phyloP scores from a whole-genome alignment of 768 basidiomycete genomes.

The Lyophyllum atratum region DNA sequence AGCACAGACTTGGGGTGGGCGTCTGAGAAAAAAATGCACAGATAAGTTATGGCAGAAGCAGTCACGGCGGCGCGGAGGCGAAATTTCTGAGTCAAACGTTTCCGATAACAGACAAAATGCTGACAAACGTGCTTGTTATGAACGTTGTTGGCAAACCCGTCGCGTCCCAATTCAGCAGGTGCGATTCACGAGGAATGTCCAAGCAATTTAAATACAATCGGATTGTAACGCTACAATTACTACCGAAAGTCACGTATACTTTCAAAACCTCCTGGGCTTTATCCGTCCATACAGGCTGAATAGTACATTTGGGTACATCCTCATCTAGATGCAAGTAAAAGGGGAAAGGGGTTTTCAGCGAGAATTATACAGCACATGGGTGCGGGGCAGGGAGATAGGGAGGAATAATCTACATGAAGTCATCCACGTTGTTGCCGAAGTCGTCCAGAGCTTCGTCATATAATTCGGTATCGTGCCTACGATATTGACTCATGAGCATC shows the following conservation, averaged over 20 bases:
- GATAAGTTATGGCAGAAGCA: constrained; percentile 14
- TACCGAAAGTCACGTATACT: not conserved
- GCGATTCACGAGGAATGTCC: not conserved
- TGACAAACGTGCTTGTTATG: constrained; percentile 15
- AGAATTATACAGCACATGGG: not conserved
- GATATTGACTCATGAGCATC: constrained; percentile 12
- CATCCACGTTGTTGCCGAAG: constrained; percentile 70
- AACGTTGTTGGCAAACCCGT: not conserved
- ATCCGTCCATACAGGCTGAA: constrained; percentile 7
- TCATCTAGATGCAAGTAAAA: constrained; percentile 4
- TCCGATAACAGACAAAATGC: not conserved
- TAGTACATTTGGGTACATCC: constrained; percentile 1
- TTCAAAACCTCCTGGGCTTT: constrained; percentile 8
- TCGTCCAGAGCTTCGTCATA: constrained; percentile 95
- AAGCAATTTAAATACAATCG: not conserved
- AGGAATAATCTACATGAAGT: constrained; percentile 79
- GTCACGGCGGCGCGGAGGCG: not conserved
- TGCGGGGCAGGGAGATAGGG: not conserved
- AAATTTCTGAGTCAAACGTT: constrained; percentile 5
- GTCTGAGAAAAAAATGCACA: not conserved
- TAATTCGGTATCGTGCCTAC: constrained; percentile 72
- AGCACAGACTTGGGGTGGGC: constrained; percentile 21
- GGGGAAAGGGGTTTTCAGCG: not conserved
- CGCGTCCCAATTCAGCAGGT: not conserved
- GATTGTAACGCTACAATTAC: not conserved